A percentile compares a stretch with the other conserved stretches of the same genome.
These are phyloP conservation scores for Cerrena zonata DNA, from an alignment of 1,284 basidiomycete genomes.

Conservation along the genomic window DNA sequence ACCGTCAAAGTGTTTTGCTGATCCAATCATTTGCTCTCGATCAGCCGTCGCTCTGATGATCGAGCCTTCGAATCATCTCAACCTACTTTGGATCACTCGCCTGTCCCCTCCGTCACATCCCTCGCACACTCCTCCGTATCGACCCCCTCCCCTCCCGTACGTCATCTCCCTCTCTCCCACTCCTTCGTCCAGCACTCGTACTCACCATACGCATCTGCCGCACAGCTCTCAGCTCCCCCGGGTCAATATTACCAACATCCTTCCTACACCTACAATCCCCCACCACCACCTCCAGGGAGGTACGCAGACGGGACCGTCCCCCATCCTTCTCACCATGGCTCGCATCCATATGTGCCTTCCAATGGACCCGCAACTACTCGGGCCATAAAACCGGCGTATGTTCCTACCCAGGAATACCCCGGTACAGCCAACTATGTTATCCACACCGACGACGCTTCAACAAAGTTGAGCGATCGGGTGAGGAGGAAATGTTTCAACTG, in stretches of 20 bases:
- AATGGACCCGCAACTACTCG: slow-evolving; percentile 19
- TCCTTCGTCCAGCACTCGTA: slow-evolving; percentile 17
- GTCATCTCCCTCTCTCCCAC: slow-evolving; percentile 28
- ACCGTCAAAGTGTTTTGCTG: slow-evolving; percentile 1
- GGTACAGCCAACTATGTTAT: slow-evolving; percentile 35
- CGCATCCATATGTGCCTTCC: slow-evolving; percentile 20
- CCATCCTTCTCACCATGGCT: slow-evolving; percentile 9
- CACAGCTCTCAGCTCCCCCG: slow-evolving; percentile 24
- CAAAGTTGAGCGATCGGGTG: slow-evolving; percentile 70
- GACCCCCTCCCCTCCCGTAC: slow-evolving; percentile 42
- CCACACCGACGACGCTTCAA: slow-evolving; percentile 70
- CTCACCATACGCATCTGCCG: slow-evolving; percentile 10
- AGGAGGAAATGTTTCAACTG: slow-evolving; percentile 75
- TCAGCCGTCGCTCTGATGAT: slow-evolving; percentile 38
- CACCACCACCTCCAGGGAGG: slow-evolving; percentile 28
- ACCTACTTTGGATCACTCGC: slow-evolving; percentile 53
- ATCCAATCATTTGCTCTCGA: slow-evolving; percentile 5
- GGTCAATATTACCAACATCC: slow-evolving; percentile 33
- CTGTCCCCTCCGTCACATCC: slow-evolving; percentile 54
- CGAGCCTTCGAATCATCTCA: slow-evolving; percentile 37
- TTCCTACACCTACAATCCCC: slow-evolving; percentile 25
- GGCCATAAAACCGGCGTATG: slow-evolving; percentile 24
- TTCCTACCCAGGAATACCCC: slow-evolving; percentile 31
- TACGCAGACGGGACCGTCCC: slow-evolving; percentile 20
- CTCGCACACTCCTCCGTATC: slow-evolving; percentile 38